Base-by-base conservation (phyloP, 2,329 filamentous ascomycete species). In the Orbilia oligospora region DNA sequence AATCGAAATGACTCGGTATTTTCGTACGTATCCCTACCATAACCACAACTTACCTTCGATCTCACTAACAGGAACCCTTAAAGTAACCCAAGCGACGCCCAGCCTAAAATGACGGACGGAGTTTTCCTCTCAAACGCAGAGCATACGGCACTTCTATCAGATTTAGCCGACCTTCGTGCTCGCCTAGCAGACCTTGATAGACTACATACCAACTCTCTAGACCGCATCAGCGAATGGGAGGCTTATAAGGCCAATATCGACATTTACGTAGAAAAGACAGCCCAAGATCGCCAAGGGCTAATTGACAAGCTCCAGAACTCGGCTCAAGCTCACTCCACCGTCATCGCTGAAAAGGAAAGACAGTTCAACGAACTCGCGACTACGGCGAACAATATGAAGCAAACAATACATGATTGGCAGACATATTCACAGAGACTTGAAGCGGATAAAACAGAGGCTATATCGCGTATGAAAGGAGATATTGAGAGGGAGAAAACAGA, bases 291-390 rank as follows among this genome's bases (percentile, higher is more conserved):
- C 4, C 72, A 76, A 46, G 51, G 36, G 1, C 38, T 76, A 6
- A 46, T 76, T 27, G 72, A 76, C 2, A 76, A 76, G 18, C 53
- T 76, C 9, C 55, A 63, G 55, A 69, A 56, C 58, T 76, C 72
- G 6, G 72, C 66, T 16, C 72, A 76, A 61, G 72, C 72, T 5
- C 72, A 73, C 20, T 44, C 61, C 18, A 64, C 70, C 0, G 48
- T 73, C 16, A 67, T 76, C 5, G 65, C 72, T 4, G 72, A 76
- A 30, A 76, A 76, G 20, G 66, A 76, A 20, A 67, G 66, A n/a
- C 72, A 51, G 4, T 36, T 30, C 18, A 61, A 61, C 36, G 56
- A 61, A n/a, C 56, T 61, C 20, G 64, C 33, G 9, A 5, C 70
- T 9, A 33, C 48, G 5, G 51, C 38, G 24, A 76, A 48, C 33